phyloP scores from a whole-genome alignment of 768 basidiomycete genomes.

The Suillus spraguei region DNA sequence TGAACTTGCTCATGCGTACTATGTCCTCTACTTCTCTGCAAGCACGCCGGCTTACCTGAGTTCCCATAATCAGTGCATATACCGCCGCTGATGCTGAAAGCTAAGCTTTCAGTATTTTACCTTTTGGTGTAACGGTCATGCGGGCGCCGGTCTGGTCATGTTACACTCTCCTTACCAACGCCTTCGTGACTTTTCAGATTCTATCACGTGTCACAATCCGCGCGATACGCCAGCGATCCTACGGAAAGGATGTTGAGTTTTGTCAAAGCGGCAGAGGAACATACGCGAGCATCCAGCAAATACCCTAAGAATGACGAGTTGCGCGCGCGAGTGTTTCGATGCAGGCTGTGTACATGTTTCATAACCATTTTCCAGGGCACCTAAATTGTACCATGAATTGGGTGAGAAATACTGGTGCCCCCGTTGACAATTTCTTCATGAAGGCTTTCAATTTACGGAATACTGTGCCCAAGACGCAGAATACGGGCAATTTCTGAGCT shows the following conservation, averaged over 20 bases:
- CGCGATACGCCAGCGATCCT: background rate
- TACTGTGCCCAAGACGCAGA: constrained; percentile 16
- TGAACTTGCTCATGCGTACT: constrained; percentile 19
- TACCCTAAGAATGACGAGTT: constrained; percentile 24
- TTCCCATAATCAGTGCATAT: too few relatives aligned
- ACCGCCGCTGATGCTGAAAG: too few relatives aligned
- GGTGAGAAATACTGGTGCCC: background rate
- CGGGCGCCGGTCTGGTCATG: too few relatives aligned
- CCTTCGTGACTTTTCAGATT: background rate
- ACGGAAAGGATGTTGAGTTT: background rate
- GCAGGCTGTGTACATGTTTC: background rate
- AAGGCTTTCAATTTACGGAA: constrained; percentile 3
- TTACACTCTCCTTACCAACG: too few relatives aligned
- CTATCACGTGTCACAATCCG: constrained; percentile 10
- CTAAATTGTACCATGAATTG: constrained; percentile 1
- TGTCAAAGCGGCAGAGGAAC: constrained; percentile 10
- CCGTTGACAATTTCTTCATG: background rate
- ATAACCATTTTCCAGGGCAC: constrained; percentile 10
- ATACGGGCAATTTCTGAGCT: constrained; percentile 14
- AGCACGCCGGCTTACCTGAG: too few relatives aligned
- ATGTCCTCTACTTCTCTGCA: constrained; percentile 7
- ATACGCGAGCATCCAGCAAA: constrained; percentile 16
- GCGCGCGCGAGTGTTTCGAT: constrained; percentile 14
- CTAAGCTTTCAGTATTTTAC: too few relatives aligned
- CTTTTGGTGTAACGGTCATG: too few relatives aligned